Evolutionary conservation across 768 basidiomycete genomes (phyloP).

Genomic region (Psilocybe azurescens): DNA sequence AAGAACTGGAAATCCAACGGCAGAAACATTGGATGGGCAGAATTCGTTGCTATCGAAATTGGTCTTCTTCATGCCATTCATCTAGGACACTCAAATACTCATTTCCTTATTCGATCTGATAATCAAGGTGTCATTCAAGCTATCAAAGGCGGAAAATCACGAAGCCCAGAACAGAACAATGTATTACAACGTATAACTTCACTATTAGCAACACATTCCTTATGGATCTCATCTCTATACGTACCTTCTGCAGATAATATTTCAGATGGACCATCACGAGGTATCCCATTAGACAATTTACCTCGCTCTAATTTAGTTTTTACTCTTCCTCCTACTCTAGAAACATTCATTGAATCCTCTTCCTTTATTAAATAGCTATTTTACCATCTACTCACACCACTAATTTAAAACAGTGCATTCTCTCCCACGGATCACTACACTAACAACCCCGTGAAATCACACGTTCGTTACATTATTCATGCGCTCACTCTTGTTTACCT

Average conservation of each 20-base stretch:
- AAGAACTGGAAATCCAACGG: constrained; percentile 30
- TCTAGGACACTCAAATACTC: constrained; percentile 21
- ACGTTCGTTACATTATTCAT: too few species aligned
- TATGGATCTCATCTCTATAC: constrained; percentile 33
- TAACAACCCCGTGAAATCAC: too few species aligned
- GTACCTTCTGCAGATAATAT: constrained; percentile 27
- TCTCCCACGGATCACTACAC: too few species aligned
- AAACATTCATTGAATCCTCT: not conserved
- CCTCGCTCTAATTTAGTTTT: not conserved
- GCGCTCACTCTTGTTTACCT: too few species aligned
- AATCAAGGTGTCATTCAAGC: constrained; percentile 38
- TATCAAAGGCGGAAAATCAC: constrained; percentile 27
- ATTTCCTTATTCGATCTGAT: constrained; percentile 39
- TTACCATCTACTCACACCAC: too few species aligned
- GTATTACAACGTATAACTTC: constrained; percentile 30
- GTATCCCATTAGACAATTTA: constrained; percentile 7
- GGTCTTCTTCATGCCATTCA: constrained; percentile 31
- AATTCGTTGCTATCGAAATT: constrained; percentile 45
- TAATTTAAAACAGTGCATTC: too few species aligned
- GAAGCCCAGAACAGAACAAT: constrained; percentile 33
- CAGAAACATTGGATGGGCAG: constrained; percentile 45
- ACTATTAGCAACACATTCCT: constrained; percentile 23
- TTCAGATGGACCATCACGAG: constrained; percentile 29
- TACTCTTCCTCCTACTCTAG: not conserved
- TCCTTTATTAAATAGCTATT: not conserved